These are phyloP conservation scores for Pneumocystis sp. DNA, from an alignment of 1,139 yeast species.

Conservation along the genomic window DNA sequence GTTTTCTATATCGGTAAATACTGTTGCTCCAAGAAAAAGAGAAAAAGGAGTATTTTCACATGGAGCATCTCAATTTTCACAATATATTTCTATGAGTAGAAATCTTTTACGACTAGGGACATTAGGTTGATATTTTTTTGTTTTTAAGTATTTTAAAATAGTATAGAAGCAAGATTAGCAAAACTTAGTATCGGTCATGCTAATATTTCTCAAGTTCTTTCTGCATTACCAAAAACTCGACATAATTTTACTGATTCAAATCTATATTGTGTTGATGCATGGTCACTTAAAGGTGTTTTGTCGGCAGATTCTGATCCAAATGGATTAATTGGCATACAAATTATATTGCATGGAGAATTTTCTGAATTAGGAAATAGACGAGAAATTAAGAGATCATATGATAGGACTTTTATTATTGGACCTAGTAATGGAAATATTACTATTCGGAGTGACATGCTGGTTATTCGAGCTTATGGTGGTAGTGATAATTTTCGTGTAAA, in stretches of 20 bases:
- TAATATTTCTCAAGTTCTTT: constrained; percentile 45
- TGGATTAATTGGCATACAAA: constrained; percentile 58
- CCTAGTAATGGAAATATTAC: constrained; percentile 9
- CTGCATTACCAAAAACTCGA: constrained; percentile 55
- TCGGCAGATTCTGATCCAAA: constrained; percentile 25
- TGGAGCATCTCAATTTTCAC: constrained; percentile 13
- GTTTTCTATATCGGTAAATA: constrained; percentile 54
- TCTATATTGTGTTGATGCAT: constrained; percentile 62
- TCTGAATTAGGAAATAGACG: constrained; percentile 35
- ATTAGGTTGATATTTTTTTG: constrained; percentile 17
- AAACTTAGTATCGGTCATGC: constrained; percentile 62
- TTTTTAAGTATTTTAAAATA: background rate
- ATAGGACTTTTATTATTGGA: constrained; percentile 12
- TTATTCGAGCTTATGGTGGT: constrained; percentile 12
- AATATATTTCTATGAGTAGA: constrained; percentile 44
- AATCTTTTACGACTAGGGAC: constrained; percentile 59
- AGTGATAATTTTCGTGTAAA: constrained; percentile 8
- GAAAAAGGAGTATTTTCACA: constrained; percentile 9
- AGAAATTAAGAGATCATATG: constrained; percentile 28
- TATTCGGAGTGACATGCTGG: constrained; percentile 9
- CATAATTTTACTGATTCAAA: constrained; percentile 57
- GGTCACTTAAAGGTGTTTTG: constrained; percentile 28
- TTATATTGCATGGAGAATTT: constrained; percentile 71
- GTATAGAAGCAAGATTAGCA: constrained; percentile 32
- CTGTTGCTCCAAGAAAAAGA: constrained; percentile 30